Evolutionary conservation across 768 basidiomycete genomes (phyloP), one percentile per base, ranked within the genome.

Genomic region (Boletus sensibilis): DNA sequence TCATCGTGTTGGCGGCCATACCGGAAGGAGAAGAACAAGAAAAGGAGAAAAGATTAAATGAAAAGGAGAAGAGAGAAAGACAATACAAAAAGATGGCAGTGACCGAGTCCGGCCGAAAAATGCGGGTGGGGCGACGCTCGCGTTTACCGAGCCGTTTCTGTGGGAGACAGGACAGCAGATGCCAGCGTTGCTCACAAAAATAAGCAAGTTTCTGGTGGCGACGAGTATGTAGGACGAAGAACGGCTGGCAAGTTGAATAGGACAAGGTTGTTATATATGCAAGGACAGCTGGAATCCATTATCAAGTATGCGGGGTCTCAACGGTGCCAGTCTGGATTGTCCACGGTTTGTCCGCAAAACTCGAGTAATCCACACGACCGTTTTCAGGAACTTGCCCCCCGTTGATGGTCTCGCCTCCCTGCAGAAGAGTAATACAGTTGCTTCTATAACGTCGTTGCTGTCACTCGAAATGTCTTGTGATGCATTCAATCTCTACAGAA

Each of bases 1-100:
- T 89, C 73, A 90, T 74, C 31, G 69, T 74, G 57, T 62, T 72
- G 51, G 72, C 59, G 33, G 72, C 62, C 71, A 74, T 72, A 25
- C 62, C 59, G 64, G 55, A 56, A 48, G 51, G 50, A 34, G 16
- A 18, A 34, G 50, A 42, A 35, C 45, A 33, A 38, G 50, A 25
- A 52, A 34, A 21, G 31, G 35, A 40, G 46, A 49, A 43, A 41
- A 27, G 52, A 52, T 39, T 35, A 43, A 57, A 45, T 38, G 56
- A 55, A 42, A 55, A 31, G n/a, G n/a, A n/a, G 53, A 51, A 59
- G 43, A 54, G 53, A 62, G 56, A 57, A n/a, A n/a, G 52, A 58
- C 33, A 58, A 59, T 56, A 64, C 41, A 60, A 27, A 47, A 55
- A 43, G 50, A 59, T 52, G 63, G 56, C 44, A 21, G 53, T 34